Base-by-base conservation (phyloP, 2,329 filamentous ascomycete species). In the Magnaporthiopsis rhizophila region DNA sequence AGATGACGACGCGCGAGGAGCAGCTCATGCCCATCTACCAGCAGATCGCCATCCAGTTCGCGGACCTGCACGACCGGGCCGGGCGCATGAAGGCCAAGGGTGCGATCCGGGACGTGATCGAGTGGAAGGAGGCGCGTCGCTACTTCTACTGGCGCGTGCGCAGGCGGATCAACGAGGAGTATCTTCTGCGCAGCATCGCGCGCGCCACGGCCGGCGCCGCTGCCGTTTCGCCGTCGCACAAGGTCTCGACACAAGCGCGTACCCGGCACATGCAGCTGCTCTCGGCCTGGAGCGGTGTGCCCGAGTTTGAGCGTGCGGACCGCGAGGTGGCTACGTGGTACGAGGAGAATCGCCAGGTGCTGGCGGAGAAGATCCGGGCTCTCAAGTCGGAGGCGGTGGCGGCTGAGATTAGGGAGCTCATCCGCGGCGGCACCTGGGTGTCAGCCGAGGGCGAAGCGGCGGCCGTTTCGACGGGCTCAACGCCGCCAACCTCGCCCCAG, bases 61-160 rank as follows among this genome's bases (percentile, higher is more conserved):
- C 95, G 66, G 95, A 99, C 77, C 85, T 99, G 62, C 95, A 99
- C 81, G 95, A 99, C 78, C 93, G 95, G 60, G 89, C 95, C 58
- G 95, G 93, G 66, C 92, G 95, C 79, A 99, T 99, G 95, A 87
- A 97, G 81, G 95, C 95, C 77, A 99, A 99, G 88, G 90, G 92
- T 67, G 89, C 90, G 65, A 97, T 99, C 72, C 92, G 95, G 68
- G 86, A 90, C 71, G 80, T 87, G 15, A 84, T 99, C 57, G 85
- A 89, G 72, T 98, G 94, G 95, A 83, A 86, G 75, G 90, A 97
- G 71, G 89, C 94, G 12, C 89, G 95, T 69, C 89, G 94, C 74
- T 98, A 95, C 91, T 98, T 99, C 84, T 99, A 98, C 89, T 99
- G 96, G 95, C 94, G 95, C 78, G 89, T 97, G 67, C 93, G 96